Evolutionary conservation across 768 basidiomycete species (phyloP), one percentile per base, ranked within the genome.

Genomic region (Hericium rajendrae): DNA sequence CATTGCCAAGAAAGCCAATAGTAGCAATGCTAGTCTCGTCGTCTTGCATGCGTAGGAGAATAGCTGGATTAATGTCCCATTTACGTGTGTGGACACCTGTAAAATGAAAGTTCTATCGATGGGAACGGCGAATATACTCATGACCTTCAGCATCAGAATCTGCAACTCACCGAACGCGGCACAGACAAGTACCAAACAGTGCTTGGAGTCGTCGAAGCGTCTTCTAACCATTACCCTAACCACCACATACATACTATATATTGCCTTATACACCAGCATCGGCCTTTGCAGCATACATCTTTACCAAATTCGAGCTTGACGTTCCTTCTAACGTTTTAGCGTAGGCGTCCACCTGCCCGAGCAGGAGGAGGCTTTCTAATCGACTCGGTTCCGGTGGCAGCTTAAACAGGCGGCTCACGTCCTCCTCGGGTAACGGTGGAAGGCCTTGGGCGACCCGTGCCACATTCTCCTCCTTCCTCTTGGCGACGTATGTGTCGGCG

Each of bases 401-500:
- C 74, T 88, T 92, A 77, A 92, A 93, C 67, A 93, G 67, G 60
- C 92, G 78, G 65, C 81, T 77, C 38, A 91, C 81, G 65, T 92
- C 88, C 68, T 95, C 89, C 70, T 92, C 88, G 1, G 94, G 93
- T 28, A 94, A 75, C 61, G 94, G 91, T 24, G 82, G 81, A 53
- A 94, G 73, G 12, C 94, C 94, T 66, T 93, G 90, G 40, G 83
- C 85, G 60, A 87, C 78, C 48, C 94, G 81, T 53, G 74, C 74
- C 39, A 78, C 79, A 66, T 91, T 95, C 72, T 97, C 94, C 69
- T 95, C 94, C 68, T 86, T 90, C 56, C 92, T 83, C 71, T 93
- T 94, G 65, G 81, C 78, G 55, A 94, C 72, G 66, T 86, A 86
- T 54, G 78, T 76, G 56, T 97, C 94, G 52, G 91, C 90, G 59